Evolutionary conservation across 148 eudicot genomes (phyloP).

Genomic region (Rhododendron mucronatum): DNA sequence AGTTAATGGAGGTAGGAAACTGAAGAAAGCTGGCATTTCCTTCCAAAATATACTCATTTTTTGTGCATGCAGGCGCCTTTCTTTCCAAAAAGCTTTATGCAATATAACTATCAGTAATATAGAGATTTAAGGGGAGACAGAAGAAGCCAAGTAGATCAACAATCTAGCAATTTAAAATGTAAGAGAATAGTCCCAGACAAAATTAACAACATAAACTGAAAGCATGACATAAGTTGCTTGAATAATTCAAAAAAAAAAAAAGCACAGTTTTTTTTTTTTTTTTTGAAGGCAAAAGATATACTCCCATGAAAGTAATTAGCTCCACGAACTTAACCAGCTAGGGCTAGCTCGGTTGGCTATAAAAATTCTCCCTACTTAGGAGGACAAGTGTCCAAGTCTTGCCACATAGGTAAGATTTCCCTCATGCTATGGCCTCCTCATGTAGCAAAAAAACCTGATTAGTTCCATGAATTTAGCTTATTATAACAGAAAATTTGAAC

Average conservation of each 20-base stretch:
- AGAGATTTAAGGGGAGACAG: neutral
- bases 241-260: neutral
- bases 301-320: neutral
- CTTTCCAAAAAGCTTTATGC: neutral
- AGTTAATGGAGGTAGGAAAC: neutral
- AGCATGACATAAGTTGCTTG: neutral
- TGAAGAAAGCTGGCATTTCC: neutral
- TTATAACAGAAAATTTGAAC: neutral
- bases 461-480: neutral
- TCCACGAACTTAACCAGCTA: neutral
- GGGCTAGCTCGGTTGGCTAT: neutral
- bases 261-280: neutral
- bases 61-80: neutral
- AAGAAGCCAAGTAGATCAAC: neutral
- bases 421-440: neutral
- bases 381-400: neutral
- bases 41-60: neutral
- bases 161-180: neutral
- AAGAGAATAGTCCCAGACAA: neutral
- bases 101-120: neutral
- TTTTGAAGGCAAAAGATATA: neutral
- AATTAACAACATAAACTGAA: constrained; percentile 1
- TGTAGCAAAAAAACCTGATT: neutral
- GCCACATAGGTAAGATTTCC: neutral
- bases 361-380: neutral